Conservation (phyloP, 805 yeast genomes). For the Candida rishiriensis region DNA sequence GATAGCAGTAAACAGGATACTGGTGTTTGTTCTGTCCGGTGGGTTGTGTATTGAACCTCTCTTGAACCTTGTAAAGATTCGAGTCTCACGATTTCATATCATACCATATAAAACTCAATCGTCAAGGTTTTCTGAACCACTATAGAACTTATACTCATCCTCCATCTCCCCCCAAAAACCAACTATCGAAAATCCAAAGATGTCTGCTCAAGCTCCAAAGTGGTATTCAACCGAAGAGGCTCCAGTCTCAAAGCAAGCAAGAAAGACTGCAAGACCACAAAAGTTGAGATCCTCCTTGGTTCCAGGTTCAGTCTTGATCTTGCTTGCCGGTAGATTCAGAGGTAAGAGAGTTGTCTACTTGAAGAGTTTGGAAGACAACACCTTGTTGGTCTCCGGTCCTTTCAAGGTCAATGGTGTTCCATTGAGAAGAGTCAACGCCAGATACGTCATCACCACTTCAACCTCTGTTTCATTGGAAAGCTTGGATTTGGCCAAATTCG, state of each 20-base stretch:
- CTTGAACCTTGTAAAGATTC: no score
- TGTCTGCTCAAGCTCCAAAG: conserved; percentile 60
- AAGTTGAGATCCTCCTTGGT: conserved; percentile 92
- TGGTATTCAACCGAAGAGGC: conserved; percentile 93
- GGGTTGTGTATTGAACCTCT: no score
- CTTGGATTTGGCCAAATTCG: conserved; percentile 86
- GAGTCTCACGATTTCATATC: no score
- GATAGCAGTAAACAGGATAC: no score
- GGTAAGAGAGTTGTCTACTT: conserved; percentile 99
- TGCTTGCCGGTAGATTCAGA: conserved; percentile 99
- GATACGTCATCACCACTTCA: conserved; percentile 98
- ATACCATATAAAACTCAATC: no score
- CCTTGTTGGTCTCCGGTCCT: conserved; percentile 95
- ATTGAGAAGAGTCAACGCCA: conserved; percentile 97
- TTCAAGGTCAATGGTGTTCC: conserved; percentile 99
- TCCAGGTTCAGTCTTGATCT: conserved; percentile 96
- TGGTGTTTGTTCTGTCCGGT: no score
- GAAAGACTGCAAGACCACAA: conserved; percentile 91
- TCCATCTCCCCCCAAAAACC: no score
- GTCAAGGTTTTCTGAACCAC: no score
- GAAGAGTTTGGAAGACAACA: conserved; percentile 96
- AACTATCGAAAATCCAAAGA: conserved; percentile 5
- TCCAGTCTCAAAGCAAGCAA: conserved; percentile 79
- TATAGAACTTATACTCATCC: no score
- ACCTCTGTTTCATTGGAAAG: conserved; percentile 78